Base-by-base conservation (phyloP, 441 rosid genomes). In the Pelargonium citronellum region DNA sequence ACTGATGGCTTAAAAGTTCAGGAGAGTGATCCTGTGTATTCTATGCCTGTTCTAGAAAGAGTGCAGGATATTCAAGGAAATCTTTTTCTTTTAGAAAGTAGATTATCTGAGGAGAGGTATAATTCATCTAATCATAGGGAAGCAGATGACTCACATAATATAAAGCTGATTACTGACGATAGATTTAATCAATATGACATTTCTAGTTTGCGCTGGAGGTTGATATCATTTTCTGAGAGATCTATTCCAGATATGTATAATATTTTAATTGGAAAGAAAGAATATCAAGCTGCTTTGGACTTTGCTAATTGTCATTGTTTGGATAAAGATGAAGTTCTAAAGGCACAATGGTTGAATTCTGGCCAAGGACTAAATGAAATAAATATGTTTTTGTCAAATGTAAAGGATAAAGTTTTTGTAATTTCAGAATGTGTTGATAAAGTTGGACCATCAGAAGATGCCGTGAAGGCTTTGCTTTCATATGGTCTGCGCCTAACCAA, bases 321-420 rank as follows among this genome's bases (percentile, higher is more conserved):
- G 85, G 92, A 92, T 74, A 86, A 79, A 78, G 96, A 95, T 76
- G 93, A 84, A 78, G 93, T 91, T 76, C 75, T 88, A 41, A 92
- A 92, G 79, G 81, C 93, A 68, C 91, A 81, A 75, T 95, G 99
- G 99, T 77, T 91, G 80, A 68, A 84, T 69, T 92, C 99, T 78
- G 82, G 72, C 68, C 81, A 82, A 51, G 92, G 88, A 77, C 68
- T 72, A 66, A 76, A 77, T 70, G 99, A 91, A 44, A 80, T 95
- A 75, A 80, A 78, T 77, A 75, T 71, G 78, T 81, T 83, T 66
- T 79, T 95, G 79, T 82, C 88, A 67, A 81, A 83, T 65, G 89
- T 95, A 71, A 85, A 84, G 76, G 99, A 95, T 83, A 78, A 77
- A 77, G 83, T 69, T 71, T 95, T 91, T 75, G 84, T 89, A 68